Conservation (phyloP, 139 green algal species). For the Raphidocelis subcapitata region DNA sequence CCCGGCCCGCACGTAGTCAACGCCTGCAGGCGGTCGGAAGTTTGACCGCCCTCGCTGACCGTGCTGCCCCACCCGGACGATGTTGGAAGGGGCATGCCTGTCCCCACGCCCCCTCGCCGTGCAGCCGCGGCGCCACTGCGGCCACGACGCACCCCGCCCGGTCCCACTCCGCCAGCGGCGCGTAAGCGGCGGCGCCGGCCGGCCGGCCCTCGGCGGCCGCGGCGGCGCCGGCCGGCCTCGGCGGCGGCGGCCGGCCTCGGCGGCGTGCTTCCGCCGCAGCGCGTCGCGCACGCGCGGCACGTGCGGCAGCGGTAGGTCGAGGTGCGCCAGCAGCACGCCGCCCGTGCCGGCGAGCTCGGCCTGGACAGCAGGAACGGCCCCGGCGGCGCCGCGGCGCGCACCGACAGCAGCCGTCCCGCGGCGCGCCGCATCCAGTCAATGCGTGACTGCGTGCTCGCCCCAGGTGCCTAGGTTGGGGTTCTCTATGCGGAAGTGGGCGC, state of each 20-base stretch:
- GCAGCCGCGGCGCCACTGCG: not conserved
- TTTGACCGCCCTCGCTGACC: too few species aligned
- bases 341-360: slow-evolving; percentile 20
- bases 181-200: not conserved
- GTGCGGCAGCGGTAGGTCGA: slow-evolving; percentile 20
- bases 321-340: slow-evolving; percentile 17
- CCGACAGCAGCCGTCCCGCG: slow-evolving; percentile 10
- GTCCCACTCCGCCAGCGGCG: slow-evolving; percentile 14
- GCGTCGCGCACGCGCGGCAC: slow-evolving; percentile 15
- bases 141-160: not conserved
- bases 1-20: too few species aligned
- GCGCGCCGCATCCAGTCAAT: too few species aligned
- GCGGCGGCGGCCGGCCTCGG: too few species aligned
- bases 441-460: too few species aligned
- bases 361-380: slow-evolving; percentile 29
- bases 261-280: slow-evolving; percentile 5
- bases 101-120: not conserved
- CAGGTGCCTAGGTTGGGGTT: too few species aligned
- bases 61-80: too few species aligned
- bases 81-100: too few species aligned
- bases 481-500: too few species aligned
- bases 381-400: not conserved
- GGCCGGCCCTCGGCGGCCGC: not conserved
- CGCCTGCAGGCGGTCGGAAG: too few species aligned
- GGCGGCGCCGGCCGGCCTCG: slow-evolving; percentile 4